A percentile compares a stretch with the other conserved stretches of the same genome.
phyloP scores from a whole-genome alignment of 148 eudicot species.

The Spergularia marina region DNA sequence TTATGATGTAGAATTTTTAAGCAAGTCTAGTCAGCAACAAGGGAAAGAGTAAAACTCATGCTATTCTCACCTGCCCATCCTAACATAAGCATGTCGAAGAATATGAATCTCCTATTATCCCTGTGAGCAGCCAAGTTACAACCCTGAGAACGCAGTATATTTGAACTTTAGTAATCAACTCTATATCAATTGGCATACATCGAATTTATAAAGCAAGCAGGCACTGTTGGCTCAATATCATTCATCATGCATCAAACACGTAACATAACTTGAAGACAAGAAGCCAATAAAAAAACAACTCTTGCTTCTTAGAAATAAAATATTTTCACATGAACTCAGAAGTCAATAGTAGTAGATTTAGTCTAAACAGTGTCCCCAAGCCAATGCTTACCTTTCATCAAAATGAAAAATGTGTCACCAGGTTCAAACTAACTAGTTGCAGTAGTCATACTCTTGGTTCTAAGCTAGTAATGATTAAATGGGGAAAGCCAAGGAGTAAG shows the following conservation, averaged over 20 bases:
- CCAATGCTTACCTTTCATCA: background rate
- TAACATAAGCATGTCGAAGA: conserved; percentile 74
- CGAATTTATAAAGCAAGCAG: background rate
- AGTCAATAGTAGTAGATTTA: background rate
- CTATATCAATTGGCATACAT: background rate
- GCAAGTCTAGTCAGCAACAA: background rate
- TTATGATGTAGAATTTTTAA: background rate
- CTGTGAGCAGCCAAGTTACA: conserved; percentile 75
- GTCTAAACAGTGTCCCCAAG: background rate
- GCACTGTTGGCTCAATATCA: background rate
- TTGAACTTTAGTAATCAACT: conserved; percentile 6
- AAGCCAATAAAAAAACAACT: background rate
- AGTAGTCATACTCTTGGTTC: too few relatives aligned
- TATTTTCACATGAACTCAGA: background rate
- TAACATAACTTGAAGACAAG: background rate
- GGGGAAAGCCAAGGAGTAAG: too few relatives aligned
- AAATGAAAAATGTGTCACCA: background rate
- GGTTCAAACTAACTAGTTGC: background rate
- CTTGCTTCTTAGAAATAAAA: background rate
- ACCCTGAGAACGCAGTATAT: conserved; percentile 49
- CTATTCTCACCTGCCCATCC: conserved; percentile 61
- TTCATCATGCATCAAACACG: conserved; percentile 4
- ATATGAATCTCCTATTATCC: conserved; percentile 69
- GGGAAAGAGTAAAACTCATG: background rate
- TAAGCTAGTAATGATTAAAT: too few relatives aligned